These are phyloP conservation scores for Cutaneotrichosporon sp. DNA, from an alignment of 1,284 basidiomycete species.

Conservation along the genomic window DNA sequence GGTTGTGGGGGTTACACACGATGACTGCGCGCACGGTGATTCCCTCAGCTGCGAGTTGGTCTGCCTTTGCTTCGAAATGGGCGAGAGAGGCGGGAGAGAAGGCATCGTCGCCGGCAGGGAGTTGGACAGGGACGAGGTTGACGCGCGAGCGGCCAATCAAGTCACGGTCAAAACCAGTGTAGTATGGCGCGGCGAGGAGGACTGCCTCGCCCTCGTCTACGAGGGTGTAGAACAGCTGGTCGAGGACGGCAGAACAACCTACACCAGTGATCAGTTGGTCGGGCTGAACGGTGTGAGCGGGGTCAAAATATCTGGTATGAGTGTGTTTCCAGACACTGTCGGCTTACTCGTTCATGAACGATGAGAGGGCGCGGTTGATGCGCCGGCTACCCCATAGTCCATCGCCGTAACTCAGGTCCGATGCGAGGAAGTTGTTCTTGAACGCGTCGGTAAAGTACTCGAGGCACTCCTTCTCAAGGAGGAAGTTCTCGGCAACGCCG, in stretches of 20 bases:
- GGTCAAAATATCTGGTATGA: conserved; percentile 35
- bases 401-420: conserved; percentile 49
- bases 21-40: conserved; percentile 45
- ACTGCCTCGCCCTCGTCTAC: conserved; percentile 53
- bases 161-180: conserved; percentile 51
- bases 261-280: conserved; percentile 49
- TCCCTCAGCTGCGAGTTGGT: conserved; percentile 32
- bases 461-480: conserved; percentile 49
- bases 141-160: conserved; percentile 40
- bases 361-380: conserved; percentile 43
- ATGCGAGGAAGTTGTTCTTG: conserved; percentile 32
- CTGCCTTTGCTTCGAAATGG: conserved; percentile 36
- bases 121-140: conserved; percentile 43
- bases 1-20: conserved; percentile 55
- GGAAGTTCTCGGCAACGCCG: conserved; percentile 55
- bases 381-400: conserved; percentile 48
- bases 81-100: conserved; percentile 34
- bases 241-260: conserved; percentile 49
- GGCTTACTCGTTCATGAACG: conserved; percentile 44
- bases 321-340: background rate
- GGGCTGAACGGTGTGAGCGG: conserved; percentile 36
- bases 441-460: conserved; percentile 48
- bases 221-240: conserved; percentile 52
- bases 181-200: conserved; percentile 50
- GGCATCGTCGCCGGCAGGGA: conserved; percentile 37